Percentiles rank a stretch among this genome's conserved stretches.
Conservation (phyloP, 129 eudicot species). For the Flaveria trinervia region DNA sequence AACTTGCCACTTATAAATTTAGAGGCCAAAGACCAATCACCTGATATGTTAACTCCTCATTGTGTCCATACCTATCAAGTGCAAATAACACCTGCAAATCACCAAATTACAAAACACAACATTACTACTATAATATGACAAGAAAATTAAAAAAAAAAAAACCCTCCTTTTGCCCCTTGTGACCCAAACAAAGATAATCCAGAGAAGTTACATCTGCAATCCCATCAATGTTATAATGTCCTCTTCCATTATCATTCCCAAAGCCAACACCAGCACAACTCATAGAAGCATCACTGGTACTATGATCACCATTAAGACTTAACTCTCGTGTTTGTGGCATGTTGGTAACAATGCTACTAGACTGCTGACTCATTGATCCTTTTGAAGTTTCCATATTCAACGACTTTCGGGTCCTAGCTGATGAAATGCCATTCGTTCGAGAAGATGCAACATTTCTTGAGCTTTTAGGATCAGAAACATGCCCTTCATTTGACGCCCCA, state of each 20-base stretch:
- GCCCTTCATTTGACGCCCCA: conserved; percentile 29
- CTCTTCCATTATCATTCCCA: conserved; percentile 46
- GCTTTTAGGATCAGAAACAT: conserved; percentile 40
- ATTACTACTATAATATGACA: background rate
- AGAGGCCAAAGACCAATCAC: conserved; percentile 36
- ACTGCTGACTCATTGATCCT: conserved; percentile 23
- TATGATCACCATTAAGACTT: conserved; percentile 39
- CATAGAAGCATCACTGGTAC: conserved; percentile 34
- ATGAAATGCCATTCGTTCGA: conserved; percentile 25
- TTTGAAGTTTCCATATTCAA: conserved; percentile 34
- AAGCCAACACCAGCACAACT: conserved; percentile 44
- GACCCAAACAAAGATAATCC: conserved; percentile 1
- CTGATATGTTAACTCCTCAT: conserved; percentile 70
- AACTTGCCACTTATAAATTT: background rate
- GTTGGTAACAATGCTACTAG: conserved; percentile 27
- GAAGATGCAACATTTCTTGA: conserved; percentile 39
- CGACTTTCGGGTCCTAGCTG: conserved; percentile 49
- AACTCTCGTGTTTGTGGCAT: conserved; percentile 31
- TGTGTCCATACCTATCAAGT: conserved; percentile 78
- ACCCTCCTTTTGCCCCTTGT: background rate
- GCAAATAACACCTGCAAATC: conserved; percentile 62
- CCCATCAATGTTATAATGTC: conserved; percentile 54
- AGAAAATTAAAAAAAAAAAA: background rate
- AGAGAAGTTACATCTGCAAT: conserved; percentile 65
- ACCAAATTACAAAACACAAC: conserved; percentile 11